Evolutionary conservation across 352 stramenopile species (phyloP), one percentile per base, ranked within the genome.

Genomic region (Peronospora farinosa): DNA sequence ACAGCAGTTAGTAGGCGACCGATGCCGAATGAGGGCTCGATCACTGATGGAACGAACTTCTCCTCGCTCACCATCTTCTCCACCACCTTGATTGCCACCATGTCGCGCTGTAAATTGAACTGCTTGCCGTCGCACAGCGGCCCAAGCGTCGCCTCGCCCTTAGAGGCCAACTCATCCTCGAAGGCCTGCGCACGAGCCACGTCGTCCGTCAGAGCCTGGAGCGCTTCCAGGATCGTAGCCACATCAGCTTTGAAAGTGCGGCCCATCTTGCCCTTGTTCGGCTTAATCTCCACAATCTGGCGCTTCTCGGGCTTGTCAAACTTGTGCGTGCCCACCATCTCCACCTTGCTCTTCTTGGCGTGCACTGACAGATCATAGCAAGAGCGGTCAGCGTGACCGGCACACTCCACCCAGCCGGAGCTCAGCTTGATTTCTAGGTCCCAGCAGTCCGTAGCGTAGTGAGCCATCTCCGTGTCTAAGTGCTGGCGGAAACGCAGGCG

Each of bases 401-500:
- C 96, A 67, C 96, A 99, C 65, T 99, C 97, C 9, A 98, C 91
- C 96, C 96, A 99, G 58, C 96, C 96, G 60, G 97, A 98, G 51
- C 78, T 96, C 40, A 97, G 81, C 74, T 98, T 86, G 55, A 99
- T 98, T 80, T 99, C 96, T 30, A 98, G 71, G 74, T 99, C 97
- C 96, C 96, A 99, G 79, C 96, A 99, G 77, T 99, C 97, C 28
- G 84, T 96, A 15, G 96, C 96, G 72, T 99, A 99, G 74, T 99
- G 97, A 28, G 97, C 97, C 96, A 99, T 99, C 83, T 99, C 96
- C 21, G 96, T 99, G 39, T 91, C 84, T 47, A 99, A 79, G 74
- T 99, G 96, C 81, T 99, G 96, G 47, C 97, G 95, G 75, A 99
- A 99, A 32, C 96, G 92, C 61, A 99, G 68, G 21, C 93, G 83